Conservation (phyloP, 2,329 filamentous ascomycete species). For the Trichoderma simmonsii region DNA sequence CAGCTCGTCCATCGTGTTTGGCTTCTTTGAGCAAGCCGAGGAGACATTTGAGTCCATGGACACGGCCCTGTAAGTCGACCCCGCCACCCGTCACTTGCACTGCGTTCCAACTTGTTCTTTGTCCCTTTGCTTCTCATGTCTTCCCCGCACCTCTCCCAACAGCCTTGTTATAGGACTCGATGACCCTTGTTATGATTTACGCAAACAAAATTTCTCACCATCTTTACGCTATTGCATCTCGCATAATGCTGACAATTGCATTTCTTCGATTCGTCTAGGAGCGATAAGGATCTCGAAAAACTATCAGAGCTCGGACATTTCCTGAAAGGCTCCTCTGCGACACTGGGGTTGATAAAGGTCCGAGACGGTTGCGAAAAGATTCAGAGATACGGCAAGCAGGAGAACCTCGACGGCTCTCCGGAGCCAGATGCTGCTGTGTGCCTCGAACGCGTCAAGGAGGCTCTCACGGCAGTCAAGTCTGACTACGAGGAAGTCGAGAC, state of each 20-base stretch:
- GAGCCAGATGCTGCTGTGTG: constrained; percentile 66
- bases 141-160: not conserved
- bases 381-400: constrained; percentile 81
- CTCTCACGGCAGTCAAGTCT: constrained; percentile 66
- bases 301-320: constrained; percentile 90
- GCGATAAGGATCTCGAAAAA: constrained; percentile 63
- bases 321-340: constrained; percentile 94
- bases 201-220: not conserved
- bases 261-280: constrained; percentile 43
- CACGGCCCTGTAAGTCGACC: constrained; percentile 66
- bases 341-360: constrained; percentile 84
- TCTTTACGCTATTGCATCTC: not conserved
- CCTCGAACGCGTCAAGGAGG: constrained; percentile 66
- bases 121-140: not conserved
- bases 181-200: not conserved
- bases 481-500: constrained; percentile 74
- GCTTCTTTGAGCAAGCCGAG: constrained; percentile 90
- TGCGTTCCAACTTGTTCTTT: not conserved
- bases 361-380: constrained; percentile 95
- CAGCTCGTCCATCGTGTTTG: constrained; percentile 81
- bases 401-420: constrained; percentile 70
- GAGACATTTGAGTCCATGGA: constrained; percentile 86
- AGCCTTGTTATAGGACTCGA: not conserved
- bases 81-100: not conserved
- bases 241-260: constrained; percentile 8